A percentile compares a stretch with the other conserved stretches of the same genome.
Conservation (phyloP, 768 basidiomycete genomes). For the Psilocybe azurescens region DNA sequence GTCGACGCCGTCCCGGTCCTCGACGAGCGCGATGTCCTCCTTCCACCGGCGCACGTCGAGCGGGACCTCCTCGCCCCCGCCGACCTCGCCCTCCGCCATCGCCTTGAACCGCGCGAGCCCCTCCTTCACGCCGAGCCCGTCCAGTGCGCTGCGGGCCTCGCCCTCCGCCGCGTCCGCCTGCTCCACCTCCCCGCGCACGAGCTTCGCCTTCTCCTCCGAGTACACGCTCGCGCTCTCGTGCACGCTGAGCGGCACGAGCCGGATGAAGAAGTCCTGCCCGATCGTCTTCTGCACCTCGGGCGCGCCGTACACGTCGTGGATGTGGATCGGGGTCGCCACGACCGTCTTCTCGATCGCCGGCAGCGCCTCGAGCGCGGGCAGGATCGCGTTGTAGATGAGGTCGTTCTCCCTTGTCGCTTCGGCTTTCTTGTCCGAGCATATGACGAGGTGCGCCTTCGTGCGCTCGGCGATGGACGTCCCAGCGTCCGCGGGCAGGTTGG, state of each 20-base stretch:
- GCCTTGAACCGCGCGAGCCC: constrained; percentile 71
- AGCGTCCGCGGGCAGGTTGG: constrained; percentile 88
- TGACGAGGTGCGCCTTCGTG: constrained; percentile 79
- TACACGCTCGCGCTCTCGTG: constrained; percentile 97
- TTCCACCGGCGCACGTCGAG: constrained; percentile 74
- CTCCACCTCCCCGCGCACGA: constrained; percentile 87
- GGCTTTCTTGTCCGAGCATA: constrained; percentile 74
- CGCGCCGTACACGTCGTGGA: constrained; percentile 92
- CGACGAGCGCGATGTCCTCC: constrained; percentile 73
- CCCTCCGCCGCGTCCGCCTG: constrained; percentile 83
- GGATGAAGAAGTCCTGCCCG: constrained; percentile 87
- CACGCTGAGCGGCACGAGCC: constrained; percentile 89
- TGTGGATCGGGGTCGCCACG: constrained; percentile 85
- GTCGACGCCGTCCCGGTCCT: constrained; percentile 73
- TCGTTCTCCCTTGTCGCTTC: constrained; percentile 93
- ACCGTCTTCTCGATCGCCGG: constrained; percentile 81
- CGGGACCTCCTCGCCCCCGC: constrained; percentile 70
- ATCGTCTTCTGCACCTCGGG: constrained; percentile 95
- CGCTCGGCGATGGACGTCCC: constrained; percentile 81
- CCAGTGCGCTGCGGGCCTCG: constrained; percentile 79
- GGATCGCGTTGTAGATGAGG: constrained; percentile 93
- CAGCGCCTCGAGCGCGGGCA: constrained; percentile 80
- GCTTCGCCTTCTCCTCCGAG: constrained; percentile 98
- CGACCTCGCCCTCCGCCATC: constrained; percentile 69
- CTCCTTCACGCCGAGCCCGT: constrained; percentile 80